Evolutionary conservation across 441 rosid genomes (phyloP).

Genomic region (Gossypium gossypioides): DNA sequence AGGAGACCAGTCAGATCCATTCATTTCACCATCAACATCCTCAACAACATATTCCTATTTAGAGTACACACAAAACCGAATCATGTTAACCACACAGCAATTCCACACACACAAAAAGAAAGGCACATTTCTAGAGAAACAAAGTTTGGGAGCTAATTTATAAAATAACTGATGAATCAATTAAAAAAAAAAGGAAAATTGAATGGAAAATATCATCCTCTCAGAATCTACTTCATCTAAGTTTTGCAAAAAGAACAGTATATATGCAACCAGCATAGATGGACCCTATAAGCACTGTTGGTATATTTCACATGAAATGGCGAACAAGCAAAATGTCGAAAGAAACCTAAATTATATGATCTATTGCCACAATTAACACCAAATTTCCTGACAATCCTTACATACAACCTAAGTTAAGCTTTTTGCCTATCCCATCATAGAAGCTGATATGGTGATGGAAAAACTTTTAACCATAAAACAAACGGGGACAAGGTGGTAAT

Average conservation of each 20-base stretch:
- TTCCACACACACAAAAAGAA: not conserved
- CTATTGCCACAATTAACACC: not conserved
- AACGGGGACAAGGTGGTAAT: not conserved
- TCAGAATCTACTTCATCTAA: not conserved
- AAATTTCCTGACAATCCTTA: not conserved
- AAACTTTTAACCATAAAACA: not conserved
- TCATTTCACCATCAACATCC: slow-evolving; percentile 88
- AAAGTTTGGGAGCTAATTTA: not conserved
- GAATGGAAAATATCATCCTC: not conserved
- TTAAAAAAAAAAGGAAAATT: not conserved
- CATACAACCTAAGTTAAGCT: not conserved
- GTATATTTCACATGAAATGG: not conserved
- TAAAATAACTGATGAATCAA: not conserved
- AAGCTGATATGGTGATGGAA: not conserved
- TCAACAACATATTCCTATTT: slow-evolving; percentile 89
- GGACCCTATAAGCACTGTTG: not conserved
- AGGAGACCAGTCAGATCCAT: slow-evolving; percentile 82
- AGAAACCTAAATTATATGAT: not conserved
- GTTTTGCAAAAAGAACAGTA: not conserved
- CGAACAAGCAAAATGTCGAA: not conserved
- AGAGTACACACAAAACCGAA: not conserved
- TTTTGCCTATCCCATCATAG: not conserved
- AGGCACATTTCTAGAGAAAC: not conserved
- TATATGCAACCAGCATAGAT: not conserved
- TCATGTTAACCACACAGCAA: not conserved